These are phyloP conservation scores for Russula dissimulans DNA, from an alignment of 768 basidiomycete genomes.

Conservation along the genomic window DNA sequence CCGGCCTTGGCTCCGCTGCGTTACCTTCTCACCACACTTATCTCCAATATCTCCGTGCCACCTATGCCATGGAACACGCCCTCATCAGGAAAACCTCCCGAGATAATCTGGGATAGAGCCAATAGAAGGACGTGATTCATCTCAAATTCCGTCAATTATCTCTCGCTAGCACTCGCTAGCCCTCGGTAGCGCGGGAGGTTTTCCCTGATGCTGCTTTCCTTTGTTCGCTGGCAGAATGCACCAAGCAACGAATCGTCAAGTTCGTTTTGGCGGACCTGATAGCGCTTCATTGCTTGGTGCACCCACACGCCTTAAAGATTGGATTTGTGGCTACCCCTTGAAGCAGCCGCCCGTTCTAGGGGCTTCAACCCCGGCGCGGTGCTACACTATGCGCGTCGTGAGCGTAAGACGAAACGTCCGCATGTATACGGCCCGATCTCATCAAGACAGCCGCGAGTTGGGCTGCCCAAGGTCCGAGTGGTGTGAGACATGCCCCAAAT, in stretches of 20 bases:
- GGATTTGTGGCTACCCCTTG: constrained; percentile 82
- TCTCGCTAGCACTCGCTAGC: no score
- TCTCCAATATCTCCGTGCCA: constrained; percentile 65
- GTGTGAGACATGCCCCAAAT: constrained; percentile 26
- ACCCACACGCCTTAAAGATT: constrained; percentile 80
- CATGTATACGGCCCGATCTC: constrained; percentile 77
- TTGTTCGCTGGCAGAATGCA: constrained; percentile 73
- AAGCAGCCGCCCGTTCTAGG: constrained; percentile 34
- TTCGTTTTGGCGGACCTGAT: constrained; percentile 35
- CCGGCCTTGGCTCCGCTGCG: constrained; percentile 58
- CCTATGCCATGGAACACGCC: constrained; percentile 86
- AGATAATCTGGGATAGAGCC: no score
- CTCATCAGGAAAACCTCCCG: no score
- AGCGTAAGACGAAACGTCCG: constrained; percentile 74
- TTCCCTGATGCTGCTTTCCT: no score
- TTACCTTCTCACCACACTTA: constrained; percentile 51
- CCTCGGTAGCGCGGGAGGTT: no score
- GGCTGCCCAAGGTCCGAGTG: constrained; percentile 30
- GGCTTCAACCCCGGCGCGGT: constrained; percentile 62
- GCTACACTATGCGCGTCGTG: constrained; percentile 71
- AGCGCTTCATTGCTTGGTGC: constrained; percentile 51
- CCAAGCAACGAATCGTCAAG: constrained; percentile 22
- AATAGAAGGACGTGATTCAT: no score
- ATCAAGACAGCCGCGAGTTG: constrained; percentile 54
- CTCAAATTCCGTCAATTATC: no score